Percentiles rank a stretch among this genome's conserved stretches.
These are phyloP conservation scores for Stachybotrys echinatus DNA, from an alignment of 2,329 filamentous ascomycete species.

Conservation along the genomic window DNA sequence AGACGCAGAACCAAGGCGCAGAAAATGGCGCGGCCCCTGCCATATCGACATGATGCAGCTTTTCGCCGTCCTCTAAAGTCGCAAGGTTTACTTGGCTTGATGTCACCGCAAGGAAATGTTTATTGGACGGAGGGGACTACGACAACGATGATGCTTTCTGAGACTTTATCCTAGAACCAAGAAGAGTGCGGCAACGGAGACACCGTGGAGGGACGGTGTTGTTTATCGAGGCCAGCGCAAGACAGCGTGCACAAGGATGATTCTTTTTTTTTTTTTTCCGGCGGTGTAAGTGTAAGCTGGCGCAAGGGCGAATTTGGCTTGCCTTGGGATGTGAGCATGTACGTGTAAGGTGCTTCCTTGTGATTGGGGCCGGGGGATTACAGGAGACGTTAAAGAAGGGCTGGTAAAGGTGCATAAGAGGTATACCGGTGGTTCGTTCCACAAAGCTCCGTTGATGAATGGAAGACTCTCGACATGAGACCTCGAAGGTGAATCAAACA, in stretches of 20 bases:
- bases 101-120: too few relatives aligned
- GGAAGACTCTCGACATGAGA: neutral
- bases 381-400: neutral
- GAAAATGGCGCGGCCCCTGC: constrained; percentile 17
- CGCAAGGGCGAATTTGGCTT: neutral
- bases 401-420: neutral
- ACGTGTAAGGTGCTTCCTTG: neutral
- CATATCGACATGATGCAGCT: constrained; percentile 21
- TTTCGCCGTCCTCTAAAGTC: too few relatives aligned
- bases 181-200: too few relatives aligned
- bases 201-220: too few relatives aligned
- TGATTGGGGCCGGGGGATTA: neutral
- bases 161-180: too few relatives aligned
- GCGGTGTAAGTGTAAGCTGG: neutral
- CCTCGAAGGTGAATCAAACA: too few relatives aligned
- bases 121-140: too few relatives aligned
- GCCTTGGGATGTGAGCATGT: neutral
- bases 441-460: neutral
- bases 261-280: neutral
- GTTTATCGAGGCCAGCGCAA: neutral
- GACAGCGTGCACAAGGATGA: neutral
- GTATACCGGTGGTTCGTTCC: neutral
- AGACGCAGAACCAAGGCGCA: constrained; percentile 13
- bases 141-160: too few relatives aligned
- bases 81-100: too few relatives aligned